These are phyloP conservation scores for Termitomyces sp. DNA, from an alignment of 1,284 basidiomycete genomes.

Conservation along the genomic window DNA sequence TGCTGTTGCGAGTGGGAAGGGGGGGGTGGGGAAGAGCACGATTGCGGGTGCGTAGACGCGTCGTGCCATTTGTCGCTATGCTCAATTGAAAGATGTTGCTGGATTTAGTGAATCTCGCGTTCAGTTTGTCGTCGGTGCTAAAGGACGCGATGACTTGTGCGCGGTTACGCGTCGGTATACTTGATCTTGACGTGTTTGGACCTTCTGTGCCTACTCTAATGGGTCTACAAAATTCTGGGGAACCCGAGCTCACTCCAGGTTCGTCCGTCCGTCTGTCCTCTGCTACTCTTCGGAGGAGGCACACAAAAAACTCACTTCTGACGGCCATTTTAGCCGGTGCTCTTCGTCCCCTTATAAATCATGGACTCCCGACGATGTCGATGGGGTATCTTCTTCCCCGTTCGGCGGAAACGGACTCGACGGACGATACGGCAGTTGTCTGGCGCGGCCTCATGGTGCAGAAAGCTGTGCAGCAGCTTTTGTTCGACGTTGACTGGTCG, in stretches of 20 bases:
- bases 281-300: too few species aligned
- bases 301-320: too few species aligned
- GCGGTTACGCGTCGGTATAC: constrained; percentile 71
- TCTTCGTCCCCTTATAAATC: constrained; percentile 82
- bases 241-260: constrained; percentile 68
- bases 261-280: too few species aligned
- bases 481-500: constrained; percentile 98
- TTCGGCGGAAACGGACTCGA: constrained; percentile 35
- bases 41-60: constrained; percentile 76
- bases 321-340: constrained; percentile 80
- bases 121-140: constrained; percentile 13
- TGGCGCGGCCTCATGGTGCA: constrained; percentile 99
- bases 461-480: constrained; percentile 94
- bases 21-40: constrained; percentile 96
- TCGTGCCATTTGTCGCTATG: too few species aligned
- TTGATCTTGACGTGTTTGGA: constrained; percentile 96
- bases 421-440: constrained; percentile 76
- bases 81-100: too few species aligned
- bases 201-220: constrained; percentile 95
- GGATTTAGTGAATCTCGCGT: constrained; percentile 20
- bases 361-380: constrained; percentile 93
- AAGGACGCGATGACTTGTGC: constrained; percentile 23
- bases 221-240: constrained; percentile 79
- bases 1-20: constrained; percentile 91
- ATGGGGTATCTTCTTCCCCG: constrained; percentile 85